These are phyloP conservation scores for Omphalotus guepiniiformis DNA, from an alignment of 768 basidiomycete species.

Conservation along the genomic window DNA sequence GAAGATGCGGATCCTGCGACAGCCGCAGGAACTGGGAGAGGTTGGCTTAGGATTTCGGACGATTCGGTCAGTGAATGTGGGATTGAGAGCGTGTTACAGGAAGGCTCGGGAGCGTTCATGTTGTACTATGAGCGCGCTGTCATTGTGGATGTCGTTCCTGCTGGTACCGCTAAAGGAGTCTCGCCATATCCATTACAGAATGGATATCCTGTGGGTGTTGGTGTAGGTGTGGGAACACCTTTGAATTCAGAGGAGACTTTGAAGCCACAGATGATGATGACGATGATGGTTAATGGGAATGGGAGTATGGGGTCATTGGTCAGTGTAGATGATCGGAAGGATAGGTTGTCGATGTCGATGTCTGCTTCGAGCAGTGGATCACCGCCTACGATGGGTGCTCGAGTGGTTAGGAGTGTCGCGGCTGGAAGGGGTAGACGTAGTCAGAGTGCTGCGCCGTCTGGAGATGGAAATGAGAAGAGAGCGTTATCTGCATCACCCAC, in stretches of 20 bases:
- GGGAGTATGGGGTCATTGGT: slow-evolving; percentile 46
- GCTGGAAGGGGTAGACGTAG: slow-evolving; percentile 40
- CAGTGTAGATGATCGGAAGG: slow-evolving; percentile 22
- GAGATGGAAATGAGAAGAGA: slow-evolving; percentile 17
- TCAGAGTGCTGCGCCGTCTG: slow-evolving; percentile 28
- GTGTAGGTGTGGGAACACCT: slow-evolving; percentile 17
- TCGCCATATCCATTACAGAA: background rate
- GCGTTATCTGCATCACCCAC: background rate
- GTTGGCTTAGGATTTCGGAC: slow-evolving; percentile 91
- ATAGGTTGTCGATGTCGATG: slow-evolving; percentile 9
- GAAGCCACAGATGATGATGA: slow-evolving; percentile 43
- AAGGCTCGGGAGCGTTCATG: slow-evolving; percentile 83
- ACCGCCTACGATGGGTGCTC: slow-evolving; percentile 34
- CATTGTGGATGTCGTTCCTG: slow-evolving; percentile 11
- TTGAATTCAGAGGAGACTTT: slow-evolving; percentile 65
- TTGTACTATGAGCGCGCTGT: slow-evolving; percentile 85
- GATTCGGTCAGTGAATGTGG: slow-evolving; percentile 74
- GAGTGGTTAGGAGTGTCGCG: slow-evolving; percentile 55
- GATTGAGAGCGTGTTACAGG: slow-evolving; percentile 66
- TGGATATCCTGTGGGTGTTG: slow-evolving; percentile 10
- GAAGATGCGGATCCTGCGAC: slow-evolving; percentile 41
- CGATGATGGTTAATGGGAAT: slow-evolving; percentile 39
- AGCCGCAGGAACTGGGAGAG: slow-evolving; percentile 41
- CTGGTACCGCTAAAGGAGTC: background rate
- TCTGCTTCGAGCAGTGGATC: slow-evolving; percentile 13